Conservation (phyloP, 306 rosid genomes). For the Glycine soja region DNA sequence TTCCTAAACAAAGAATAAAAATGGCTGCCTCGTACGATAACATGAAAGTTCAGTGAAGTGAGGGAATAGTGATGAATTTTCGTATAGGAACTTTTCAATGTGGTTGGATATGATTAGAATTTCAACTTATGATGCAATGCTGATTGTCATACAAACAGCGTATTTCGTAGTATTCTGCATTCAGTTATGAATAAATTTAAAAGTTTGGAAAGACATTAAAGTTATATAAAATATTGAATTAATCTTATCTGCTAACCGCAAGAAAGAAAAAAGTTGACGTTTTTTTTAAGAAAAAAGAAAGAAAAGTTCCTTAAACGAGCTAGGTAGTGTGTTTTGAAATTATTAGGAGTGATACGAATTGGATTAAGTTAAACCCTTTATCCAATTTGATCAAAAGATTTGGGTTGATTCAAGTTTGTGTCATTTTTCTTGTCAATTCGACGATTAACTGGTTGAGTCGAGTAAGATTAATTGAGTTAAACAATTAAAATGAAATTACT, state of each 20-base stretch:
- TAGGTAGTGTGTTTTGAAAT: not conserved
- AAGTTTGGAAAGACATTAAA: not conserved
- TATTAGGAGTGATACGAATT: no score
- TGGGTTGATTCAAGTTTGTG: no score
- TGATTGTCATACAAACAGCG: no score
- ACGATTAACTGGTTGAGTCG: no score
- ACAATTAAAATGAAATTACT: no score
- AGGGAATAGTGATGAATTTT: not conserved
- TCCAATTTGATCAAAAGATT: no score
- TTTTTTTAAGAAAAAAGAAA: no score
- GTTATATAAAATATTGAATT: not conserved
- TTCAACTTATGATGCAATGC: not conserved
- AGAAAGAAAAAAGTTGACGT: not conserved
- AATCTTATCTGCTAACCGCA: not conserved
- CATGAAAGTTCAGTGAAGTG: not conserved
- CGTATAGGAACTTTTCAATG: not conserved
- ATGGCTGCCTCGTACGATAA: not conserved
- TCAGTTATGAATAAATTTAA: not conserved
- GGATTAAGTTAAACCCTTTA: no score
- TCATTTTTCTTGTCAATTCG: no score
- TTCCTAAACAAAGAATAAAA: not conserved
- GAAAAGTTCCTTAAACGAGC: not conserved
- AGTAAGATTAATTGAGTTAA: no score
- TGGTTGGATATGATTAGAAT: not conserved
- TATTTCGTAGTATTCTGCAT: not conserved